Base-by-base conservation (phyloP, 179 eudicot genomes). In the Heliamphora pulchella region DNA sequence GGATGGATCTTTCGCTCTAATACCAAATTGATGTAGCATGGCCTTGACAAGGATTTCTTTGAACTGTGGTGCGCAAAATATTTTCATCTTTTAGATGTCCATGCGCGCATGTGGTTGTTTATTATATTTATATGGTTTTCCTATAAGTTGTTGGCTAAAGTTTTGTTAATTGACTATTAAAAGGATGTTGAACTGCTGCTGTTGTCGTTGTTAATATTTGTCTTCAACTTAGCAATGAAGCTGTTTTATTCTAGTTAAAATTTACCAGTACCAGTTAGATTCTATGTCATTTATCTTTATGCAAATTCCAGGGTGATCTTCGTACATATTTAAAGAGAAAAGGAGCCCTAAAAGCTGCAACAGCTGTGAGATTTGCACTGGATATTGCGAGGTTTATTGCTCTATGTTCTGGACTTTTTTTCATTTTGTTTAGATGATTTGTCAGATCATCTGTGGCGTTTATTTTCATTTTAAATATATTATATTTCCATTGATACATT, bases 341-440 rank as follows among this genome's bases (percentile, higher is more conserved):
- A 85, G 94, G 94, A 71, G 82, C 91, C 59, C 89, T 96, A 79
- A 88, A 86, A 87, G 91, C 91, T 62, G 80, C 85, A 78, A 89
- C 87, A 80, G 99, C 98, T 80, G 89, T 94, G 76, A 89, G 88
- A 88, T 88, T 85, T 83, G 99, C 98, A 10, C 88, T 96, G 81
- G 98, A 96, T 86, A 90, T 96, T 85, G 98, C 99, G 72, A 96
- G 99, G 99, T 96, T 39, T 68, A 22, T 77, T 78, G 43, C 39
- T 18, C 55, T 71, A 11, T 64, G 63, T 18, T 11, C 41, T 82
- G 57, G 39, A 59, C 73, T 58, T 69, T 55, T 68, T 75, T 76
- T 22, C 54, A 55, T 53, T 20, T 71, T 65, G 13, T 72, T 78
- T 43, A 51, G 78, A 81, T 3, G 51, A 72, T 58, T 39, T 41